Base-by-base conservation (phyloP, 331 rosid species). In the Spiraea crenata region DNA sequence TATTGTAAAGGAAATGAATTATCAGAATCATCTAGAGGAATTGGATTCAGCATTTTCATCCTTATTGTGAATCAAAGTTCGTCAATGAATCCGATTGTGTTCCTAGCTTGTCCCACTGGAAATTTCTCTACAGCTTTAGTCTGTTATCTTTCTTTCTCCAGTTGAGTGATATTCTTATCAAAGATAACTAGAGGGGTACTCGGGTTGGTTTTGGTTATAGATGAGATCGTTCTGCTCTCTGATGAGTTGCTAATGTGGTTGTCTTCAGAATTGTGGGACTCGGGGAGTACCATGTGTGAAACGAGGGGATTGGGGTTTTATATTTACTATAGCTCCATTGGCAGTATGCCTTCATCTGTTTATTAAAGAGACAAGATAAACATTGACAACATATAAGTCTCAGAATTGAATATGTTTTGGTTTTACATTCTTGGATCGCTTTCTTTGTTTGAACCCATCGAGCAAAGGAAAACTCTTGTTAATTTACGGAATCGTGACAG, bases 401-500 rank as follows among this genome's bases (percentile, higher is more conserved):
- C 41, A 34, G 64, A 59, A 41, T 55, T 42, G 76, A 73, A 72
- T 73, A 44, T 54, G 72, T 62, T 77, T 79, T 59, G 74, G 82
- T 37, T 74, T 65, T n/a, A 42, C 55, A 42, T 67, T 47, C 63
- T 54, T 25, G 58, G 77, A 65, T 25, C 31, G 31, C 31, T 25
- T 25, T 25, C 64, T 46, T n/a, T 66, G 51, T 75, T 67, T 56
- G 76, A 67, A 63, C 42, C 64, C 58, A 68, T 45, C 69, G 55
- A 69, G 72, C 77, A 25, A 25, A 25, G 31, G 31, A 25, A 63
- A 75, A 57, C 78, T 72, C 65, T 78, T 71, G 69, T 83, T 72
- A 10, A 52, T 51, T 16, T 60, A 66, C 47, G 80, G 84, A 85
- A 83, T 65, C 79, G 44, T 73, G 75, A 75, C 76, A 60, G 69